phyloP scores from a whole-genome alignment of 2,329 filamentous ascomycete species.

The Clonostachys rhizophaga region DNA sequence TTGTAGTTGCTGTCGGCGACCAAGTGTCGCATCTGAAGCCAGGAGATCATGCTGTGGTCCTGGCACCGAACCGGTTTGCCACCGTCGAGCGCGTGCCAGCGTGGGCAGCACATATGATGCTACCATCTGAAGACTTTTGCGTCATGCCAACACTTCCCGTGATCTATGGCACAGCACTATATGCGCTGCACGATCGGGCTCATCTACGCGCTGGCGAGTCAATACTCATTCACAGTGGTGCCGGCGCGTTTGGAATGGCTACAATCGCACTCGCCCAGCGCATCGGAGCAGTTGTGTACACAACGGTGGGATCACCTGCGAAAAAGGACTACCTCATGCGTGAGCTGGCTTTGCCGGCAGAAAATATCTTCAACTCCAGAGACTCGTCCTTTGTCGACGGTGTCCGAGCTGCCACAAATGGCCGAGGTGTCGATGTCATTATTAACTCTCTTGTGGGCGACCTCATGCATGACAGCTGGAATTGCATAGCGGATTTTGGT shows the following conservation, averaged over 20 bases:
- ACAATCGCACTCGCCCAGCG: slow-evolving; percentile 17
- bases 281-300: slow-evolving; percentile 18
- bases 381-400: slow-evolving; percentile 12
- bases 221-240: slow-evolving; percentile 24
- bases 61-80: slow-evolving; percentile 11
- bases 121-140: slow-evolving; percentile 7
- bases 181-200: slow-evolving; percentile 19
- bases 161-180: slow-evolving; percentile 20
- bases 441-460: slow-evolving; percentile 21
- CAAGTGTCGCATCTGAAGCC: slow-evolving; percentile 6
- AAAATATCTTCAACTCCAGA: slow-evolving; percentile 17
- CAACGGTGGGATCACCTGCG: slow-evolving; percentile 20
- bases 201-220: slow-evolving; percentile 13
- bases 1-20: slow-evolving; percentile 11
- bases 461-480: slow-evolving; percentile 19
- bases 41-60: slow-evolving; percentile 18
- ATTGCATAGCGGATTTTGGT: slow-evolving; percentile 22
- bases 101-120: background rate
- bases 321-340: slow-evolving; percentile 22
- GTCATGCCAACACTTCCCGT: slow-evolving; percentile 11
- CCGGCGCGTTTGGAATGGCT: slow-evolving; percentile 21
- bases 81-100: slow-evolving; percentile 6
- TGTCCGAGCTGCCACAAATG: slow-evolving; percentile 13
- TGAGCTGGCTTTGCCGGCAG: slow-evolving; percentile 3
- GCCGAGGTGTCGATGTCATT: slow-evolving; percentile 21